Evolutionary conservation across 768 basidiomycete species (phyloP).

Genomic region (Kwoniella shandongensis): DNA sequence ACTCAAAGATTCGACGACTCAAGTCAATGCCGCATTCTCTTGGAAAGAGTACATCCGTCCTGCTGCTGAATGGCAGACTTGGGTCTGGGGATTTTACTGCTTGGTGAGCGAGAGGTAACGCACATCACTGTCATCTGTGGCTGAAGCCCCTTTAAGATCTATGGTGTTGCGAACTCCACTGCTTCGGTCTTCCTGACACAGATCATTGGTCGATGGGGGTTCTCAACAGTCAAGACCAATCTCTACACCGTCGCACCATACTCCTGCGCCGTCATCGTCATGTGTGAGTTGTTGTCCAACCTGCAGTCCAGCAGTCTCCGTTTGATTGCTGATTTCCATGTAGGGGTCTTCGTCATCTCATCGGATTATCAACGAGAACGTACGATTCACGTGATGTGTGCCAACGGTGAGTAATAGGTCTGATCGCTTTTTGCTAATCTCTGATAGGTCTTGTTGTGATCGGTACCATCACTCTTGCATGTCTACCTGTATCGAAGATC

Average conservation of each 20-base stretch:
- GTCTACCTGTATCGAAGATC: slow-evolving; percentile 7
- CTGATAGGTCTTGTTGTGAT: slow-evolving; percentile 16
- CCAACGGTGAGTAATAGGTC: slow-evolving; percentile 7
- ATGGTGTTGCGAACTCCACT: slow-evolving; percentile 27
- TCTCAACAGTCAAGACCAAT: slow-evolving; percentile 61
- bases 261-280: slow-evolving; percentile 52
- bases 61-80: slow-evolving; percentile 25
- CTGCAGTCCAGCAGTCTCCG: slow-evolving; percentile 17
- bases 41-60: slow-evolving; percentile 17
- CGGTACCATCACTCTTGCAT: slow-evolving; percentile 20
- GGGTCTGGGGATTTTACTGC: slow-evolving; percentile 24
- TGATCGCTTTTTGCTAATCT: too few species aligned
- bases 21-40: slow-evolving; percentile 18
- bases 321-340: background rate
- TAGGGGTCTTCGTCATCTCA: slow-evolving; percentile 12
- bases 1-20: slow-evolving; percentile 23
- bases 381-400: slow-evolving; percentile 22
- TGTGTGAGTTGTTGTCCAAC: too few species aligned
- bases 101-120: slow-evolving; percentile 14
- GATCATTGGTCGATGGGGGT: slow-evolving; percentile 58
- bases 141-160: slow-evolving; percentile 7
- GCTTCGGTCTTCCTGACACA: slow-evolving; percentile 63
- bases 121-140: too few species aligned
- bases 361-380: slow-evolving; percentile 20
- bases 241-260: slow-evolving; percentile 63